Percentiles rank a stretch among this genome's conserved stretches.
Conservation (phyloP, 2,329 filamentous ascomycete species). For the Aspergillus ochraceus region DNA sequence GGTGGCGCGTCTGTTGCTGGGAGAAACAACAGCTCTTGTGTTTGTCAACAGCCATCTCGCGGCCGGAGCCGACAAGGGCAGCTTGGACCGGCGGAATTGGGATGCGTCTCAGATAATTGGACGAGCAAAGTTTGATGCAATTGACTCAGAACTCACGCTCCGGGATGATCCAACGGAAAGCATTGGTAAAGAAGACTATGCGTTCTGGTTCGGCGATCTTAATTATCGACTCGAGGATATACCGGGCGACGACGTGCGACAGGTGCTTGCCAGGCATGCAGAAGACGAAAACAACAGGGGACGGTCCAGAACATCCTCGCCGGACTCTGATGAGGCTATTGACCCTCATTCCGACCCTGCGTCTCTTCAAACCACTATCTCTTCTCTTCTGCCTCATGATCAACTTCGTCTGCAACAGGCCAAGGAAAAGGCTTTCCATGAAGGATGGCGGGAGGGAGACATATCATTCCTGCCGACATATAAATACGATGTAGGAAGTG, state of each 20-base stretch:
- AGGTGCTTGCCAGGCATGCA: slow-evolving; percentile 79
- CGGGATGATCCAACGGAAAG: slow-evolving; percentile 60
- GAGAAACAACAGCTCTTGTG: slow-evolving; percentile 83
- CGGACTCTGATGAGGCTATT: slow-evolving; percentile 60
- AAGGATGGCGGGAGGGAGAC: slow-evolving; percentile 86
- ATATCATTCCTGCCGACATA: slow-evolving; percentile 93
- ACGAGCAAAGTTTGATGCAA: slow-evolving; percentile 75
- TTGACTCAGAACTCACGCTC: slow-evolving; percentile 62
- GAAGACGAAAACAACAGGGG: slow-evolving; percentile 70
- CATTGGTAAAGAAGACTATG: slow-evolving; percentile 88
- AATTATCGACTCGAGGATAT: slow-evolving; percentile 91
- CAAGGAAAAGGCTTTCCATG: slow-evolving; percentile 76
- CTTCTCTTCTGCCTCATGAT: slow-evolving; percentile 85
- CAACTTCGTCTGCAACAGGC: slow-evolving; percentile 76
- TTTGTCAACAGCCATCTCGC: slow-evolving; percentile 92
- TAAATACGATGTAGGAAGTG: slow-evolving; percentile 95
- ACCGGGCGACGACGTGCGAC: slow-evolving; percentile 85
- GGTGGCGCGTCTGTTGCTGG: slow-evolving; percentile 75
- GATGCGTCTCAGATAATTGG: slow-evolving; percentile 76
- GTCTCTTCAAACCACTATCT: slow-evolving; percentile 83
- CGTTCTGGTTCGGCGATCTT: slow-evolving; percentile 94
- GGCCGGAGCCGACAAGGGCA: slow-evolving; percentile 75
- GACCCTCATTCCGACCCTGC: slow-evolving; percentile 75
- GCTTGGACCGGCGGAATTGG: slow-evolving; percentile 84
- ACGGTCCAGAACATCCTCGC: slow-evolving; percentile 3